Conservation (phyloP, 176 grass and related monocot species). For the Carex cristatella region DNA sequence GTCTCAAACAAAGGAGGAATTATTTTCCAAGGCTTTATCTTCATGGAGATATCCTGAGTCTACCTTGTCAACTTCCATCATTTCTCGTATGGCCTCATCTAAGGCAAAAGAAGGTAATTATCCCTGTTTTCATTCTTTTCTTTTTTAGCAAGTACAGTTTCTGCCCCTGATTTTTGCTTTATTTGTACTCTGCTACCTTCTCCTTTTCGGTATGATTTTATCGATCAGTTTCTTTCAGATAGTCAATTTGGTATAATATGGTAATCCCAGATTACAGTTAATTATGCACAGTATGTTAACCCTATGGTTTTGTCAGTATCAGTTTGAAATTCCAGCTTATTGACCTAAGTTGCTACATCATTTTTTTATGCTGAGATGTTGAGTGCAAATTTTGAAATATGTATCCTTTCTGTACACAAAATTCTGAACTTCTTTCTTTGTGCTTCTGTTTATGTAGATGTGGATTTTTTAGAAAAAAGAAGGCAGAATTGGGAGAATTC, state of each 20-base stretch:
- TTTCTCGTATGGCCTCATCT: constrained; percentile 63
- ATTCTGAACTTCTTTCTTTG: constrained; percentile 10
- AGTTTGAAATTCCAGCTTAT: neutral
- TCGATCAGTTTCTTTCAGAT: neutral
- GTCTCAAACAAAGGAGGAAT: constrained; percentile 28
- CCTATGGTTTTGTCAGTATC: neutral
- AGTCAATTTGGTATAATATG: neutral
- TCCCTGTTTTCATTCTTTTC: neutral
- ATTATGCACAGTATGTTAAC: neutral
- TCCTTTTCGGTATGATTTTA: neutral
- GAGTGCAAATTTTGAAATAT: neutral
- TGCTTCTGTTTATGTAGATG: constrained; percentile 42
- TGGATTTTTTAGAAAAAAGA: constrained; percentile 60
- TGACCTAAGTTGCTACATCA: neutral
- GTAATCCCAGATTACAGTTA: neutral
- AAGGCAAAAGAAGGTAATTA: constrained; percentile 62
- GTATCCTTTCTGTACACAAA: neutral
- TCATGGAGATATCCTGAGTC: constrained; percentile 94
- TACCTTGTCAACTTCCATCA: constrained; percentile 46
- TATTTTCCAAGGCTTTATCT: constrained; percentile 55
- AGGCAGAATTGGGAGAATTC: constrained; percentile 83
- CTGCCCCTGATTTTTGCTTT: neutral
- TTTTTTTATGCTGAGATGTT: neutral
- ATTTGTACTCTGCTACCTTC: neutral
- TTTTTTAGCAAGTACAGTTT: neutral